These are phyloP conservation scores for Medakamo hakoo DNA, from an alignment of 139 green algal genomes.

Conservation along the genomic window DNA sequence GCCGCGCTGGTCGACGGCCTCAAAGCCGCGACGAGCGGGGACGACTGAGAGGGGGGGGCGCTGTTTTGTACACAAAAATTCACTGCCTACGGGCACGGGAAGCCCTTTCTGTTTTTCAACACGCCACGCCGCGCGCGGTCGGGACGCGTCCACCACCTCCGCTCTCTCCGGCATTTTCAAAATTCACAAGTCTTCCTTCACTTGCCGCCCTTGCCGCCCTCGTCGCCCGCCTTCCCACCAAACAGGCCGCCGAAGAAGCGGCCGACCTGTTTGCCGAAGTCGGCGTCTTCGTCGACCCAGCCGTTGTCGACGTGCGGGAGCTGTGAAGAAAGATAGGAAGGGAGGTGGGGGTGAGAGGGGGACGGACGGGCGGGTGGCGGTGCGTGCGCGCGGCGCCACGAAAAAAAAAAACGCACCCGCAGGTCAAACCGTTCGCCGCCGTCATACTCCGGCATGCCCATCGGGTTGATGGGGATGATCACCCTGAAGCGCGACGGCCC, in stretches of 20 bases:
- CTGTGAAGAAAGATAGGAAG: background rate
- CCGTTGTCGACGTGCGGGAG: conserved; percentile 5
- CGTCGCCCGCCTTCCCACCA: too few species aligned
- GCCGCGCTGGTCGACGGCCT: too few species aligned
- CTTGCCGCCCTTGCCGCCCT: too few species aligned
- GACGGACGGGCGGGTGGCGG: background rate
- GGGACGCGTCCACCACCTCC: too few species aligned
- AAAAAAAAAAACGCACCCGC: background rate
- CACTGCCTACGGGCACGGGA: too few species aligned
- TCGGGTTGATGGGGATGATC: conserved; percentile 10
- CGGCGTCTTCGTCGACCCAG: conserved; percentile 30
- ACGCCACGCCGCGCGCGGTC: too few species aligned
- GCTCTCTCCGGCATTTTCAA: too few species aligned
- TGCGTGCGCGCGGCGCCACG: background rate
- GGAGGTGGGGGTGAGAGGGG: background rate
- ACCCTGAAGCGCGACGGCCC: background rate
- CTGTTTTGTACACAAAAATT: too few species aligned
- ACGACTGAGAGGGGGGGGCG: too few species aligned
- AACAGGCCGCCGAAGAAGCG: conserved; percentile 23
- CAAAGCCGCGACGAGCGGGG: too few species aligned
- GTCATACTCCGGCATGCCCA: conserved; percentile 33
- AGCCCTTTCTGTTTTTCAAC: too few species aligned
- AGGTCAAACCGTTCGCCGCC: conserved; percentile 43
- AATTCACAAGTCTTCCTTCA: too few species aligned
- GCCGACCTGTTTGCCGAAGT: conserved; percentile 8